Conservation (phyloP, 2,329 filamentous ascomycete genomes). For the Trichophyton benhamiae region DNA sequence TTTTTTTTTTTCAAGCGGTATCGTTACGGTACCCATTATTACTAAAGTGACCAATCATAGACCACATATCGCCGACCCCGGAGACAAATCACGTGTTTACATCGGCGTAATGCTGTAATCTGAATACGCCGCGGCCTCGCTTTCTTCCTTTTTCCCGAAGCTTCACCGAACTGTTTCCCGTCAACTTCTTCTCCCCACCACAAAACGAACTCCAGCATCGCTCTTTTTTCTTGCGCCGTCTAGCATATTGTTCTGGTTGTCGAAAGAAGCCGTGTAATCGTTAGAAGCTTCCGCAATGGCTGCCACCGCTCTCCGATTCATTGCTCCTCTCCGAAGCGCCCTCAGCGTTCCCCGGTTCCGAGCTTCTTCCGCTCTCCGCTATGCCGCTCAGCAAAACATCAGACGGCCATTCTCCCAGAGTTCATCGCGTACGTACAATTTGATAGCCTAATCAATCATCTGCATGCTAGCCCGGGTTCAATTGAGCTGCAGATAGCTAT, state of each 20-base stretch:
- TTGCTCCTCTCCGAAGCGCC: slow-evolving; percentile 12
- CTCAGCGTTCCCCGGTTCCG: slow-evolving; percentile 10
- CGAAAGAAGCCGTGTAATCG: background rate
- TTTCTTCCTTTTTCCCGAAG: background rate
- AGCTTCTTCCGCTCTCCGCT: slow-evolving; percentile 11
- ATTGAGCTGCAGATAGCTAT: background rate
- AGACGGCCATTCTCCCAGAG: slow-evolving; percentile 31
- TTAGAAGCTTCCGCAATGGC: slow-evolving; percentile 24
- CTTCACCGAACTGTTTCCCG: slow-evolving; percentile 3
- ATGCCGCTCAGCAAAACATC: slow-evolving; percentile 6
- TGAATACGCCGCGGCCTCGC: background rate
- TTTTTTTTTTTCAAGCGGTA: background rate
- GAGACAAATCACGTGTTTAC: background rate
- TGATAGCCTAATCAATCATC: slow-evolving; percentile 4
- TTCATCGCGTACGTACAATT: slow-evolving; percentile 25
- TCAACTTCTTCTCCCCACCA: background rate
- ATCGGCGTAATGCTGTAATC: background rate
- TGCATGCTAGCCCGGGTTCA: background rate
- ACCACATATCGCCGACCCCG: background rate
- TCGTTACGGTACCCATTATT: background rate
- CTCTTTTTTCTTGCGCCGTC: background rate
- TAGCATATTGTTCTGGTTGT: background rate
- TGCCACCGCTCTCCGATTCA: slow-evolving; percentile 21
- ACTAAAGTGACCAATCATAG: background rate
- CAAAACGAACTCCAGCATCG: background rate